These are phyloP conservation scores for Nannizzia gypsea DNA, from an alignment of 2,329 filamentous ascomycete genomes.

Conservation along the genomic window DNA sequence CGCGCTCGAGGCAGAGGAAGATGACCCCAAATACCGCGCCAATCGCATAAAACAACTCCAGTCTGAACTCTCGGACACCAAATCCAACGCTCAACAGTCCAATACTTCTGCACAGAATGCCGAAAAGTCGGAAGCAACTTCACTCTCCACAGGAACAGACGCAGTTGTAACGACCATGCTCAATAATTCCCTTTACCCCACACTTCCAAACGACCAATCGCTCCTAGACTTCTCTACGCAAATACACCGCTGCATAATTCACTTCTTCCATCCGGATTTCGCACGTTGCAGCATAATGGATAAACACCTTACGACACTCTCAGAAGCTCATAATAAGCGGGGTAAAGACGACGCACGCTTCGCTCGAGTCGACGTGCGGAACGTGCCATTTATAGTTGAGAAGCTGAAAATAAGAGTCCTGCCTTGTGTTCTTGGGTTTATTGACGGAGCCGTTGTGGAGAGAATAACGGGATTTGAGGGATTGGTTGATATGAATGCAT, in stretches of 20 bases:
- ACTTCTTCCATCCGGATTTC: slow-evolving; percentile 55
- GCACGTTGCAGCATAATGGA: slow-evolving; percentile 52
- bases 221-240: slow-evolving; percentile 50
- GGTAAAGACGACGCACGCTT: slow-evolving; percentile 26
- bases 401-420: slow-evolving; percentile 36
- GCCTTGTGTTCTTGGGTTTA: slow-evolving; percentile 40
- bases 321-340: slow-evolving; percentile 18
- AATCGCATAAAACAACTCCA: slow-evolving; percentile 50
- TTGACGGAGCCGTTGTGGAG: slow-evolving; percentile 35
- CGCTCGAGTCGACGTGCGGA: slow-evolving; percentile 35
- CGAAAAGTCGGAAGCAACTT: not conserved
- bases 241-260: slow-evolving; percentile 46
- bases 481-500: slow-evolving; percentile 14
- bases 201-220: slow-evolving; percentile 41
- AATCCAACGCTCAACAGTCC: slow-evolving; percentile 36
- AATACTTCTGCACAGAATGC: slow-evolving; percentile 8
- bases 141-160: slow-evolving; percentile 9
- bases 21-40: slow-evolving; percentile 43
- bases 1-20: slow-evolving; percentile 41
- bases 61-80: slow-evolving; percentile 40
- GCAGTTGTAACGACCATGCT: slow-evolving; percentile 15
- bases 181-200: slow-evolving; percentile 25
- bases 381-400: slow-evolving; percentile 38
- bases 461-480: slow-evolving; percentile 39
- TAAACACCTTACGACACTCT: slow-evolving; percentile 40